A percentile compares a stretch with the other conserved stretches of the same genome.
These are phyloP conservation scores for Daldinia loculata DNA, from an alignment of 495 filamentous ascomycete species.

Conservation along the genomic window DNA sequence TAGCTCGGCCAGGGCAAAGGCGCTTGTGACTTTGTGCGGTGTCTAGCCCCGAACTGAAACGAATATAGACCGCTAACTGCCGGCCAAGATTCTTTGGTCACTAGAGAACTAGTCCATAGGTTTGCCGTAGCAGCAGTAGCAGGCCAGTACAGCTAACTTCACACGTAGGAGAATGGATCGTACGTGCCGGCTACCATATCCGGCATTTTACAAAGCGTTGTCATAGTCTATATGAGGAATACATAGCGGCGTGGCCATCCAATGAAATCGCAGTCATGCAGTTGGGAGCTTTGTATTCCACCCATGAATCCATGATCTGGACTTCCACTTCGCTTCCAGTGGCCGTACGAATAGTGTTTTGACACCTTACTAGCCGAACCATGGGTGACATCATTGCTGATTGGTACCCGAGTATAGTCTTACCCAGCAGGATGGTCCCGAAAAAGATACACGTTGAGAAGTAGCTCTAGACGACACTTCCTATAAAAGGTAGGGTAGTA, in stretches of 20 bases:
- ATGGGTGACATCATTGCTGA: not conserved
- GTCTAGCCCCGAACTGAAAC: not conserved
- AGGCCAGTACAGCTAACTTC: not conserved
- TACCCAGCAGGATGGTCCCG: slow-evolving; percentile 9
- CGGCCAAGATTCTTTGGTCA: slow-evolving; percentile 1
- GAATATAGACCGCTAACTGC: not conserved
- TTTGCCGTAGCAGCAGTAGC: not conserved
- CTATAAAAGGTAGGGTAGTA: slow-evolving; percentile 4
- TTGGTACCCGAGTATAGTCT: not conserved
- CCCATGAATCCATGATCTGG: not conserved
- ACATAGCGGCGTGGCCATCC: not conserved
- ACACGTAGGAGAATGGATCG: not conserved
- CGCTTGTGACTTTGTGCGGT: not conserved
- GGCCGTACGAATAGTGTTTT: not conserved
- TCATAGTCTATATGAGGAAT: not conserved
- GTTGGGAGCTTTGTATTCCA: not conserved
- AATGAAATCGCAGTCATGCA: not conserved
- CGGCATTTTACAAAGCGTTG: not conserved
- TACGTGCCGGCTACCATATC: not conserved
- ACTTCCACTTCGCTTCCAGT: not conserved
- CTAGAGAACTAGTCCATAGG: not conserved
- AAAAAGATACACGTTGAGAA: not conserved
- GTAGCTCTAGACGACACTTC: slow-evolving; percentile 2
- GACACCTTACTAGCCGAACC: not conserved
- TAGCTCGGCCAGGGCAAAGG: not conserved